Conservation (phyloP, 148 eudicot species). For the Chenopodium berlandieri region DNA sequence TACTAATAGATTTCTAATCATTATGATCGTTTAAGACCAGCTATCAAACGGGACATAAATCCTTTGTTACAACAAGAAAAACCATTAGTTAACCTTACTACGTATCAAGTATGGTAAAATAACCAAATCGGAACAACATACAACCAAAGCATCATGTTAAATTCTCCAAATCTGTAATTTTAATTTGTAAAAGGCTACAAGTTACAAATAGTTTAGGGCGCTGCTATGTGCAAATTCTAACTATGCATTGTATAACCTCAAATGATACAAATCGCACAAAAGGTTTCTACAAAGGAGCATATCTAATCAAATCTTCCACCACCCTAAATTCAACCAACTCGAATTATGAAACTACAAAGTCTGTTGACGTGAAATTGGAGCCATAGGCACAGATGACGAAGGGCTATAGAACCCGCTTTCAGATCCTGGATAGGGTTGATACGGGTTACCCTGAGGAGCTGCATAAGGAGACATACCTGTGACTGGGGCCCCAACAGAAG, state of each 20-base stretch:
- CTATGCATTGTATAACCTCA: conserved; percentile 17
- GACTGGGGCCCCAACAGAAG: conserved; percentile 39
- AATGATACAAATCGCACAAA: conserved; percentile 17
- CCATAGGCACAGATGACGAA: conserved; percentile 59
- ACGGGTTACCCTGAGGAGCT: conserved; percentile 40
- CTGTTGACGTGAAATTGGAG: conserved; percentile 56
- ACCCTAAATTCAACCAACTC: conserved; percentile 10
- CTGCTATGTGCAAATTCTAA: conserved; percentile 30
- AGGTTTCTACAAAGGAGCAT: conserved; percentile 13
- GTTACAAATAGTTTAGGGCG: conserved; percentile 28
- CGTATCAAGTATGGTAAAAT: not conserved
- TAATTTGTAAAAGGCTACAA: not conserved
- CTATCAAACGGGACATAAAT: not conserved
- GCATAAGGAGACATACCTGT: conserved; percentile 40
- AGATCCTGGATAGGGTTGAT: conserved; percentile 49
- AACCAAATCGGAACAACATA: not conserved
- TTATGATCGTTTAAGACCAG: too few species aligned
- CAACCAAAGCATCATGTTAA: conserved; percentile 8
- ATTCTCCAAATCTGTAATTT: conserved; percentile 23
- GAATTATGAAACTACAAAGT: conserved; percentile 13
- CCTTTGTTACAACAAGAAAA: not conserved
- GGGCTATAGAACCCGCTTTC: conserved; percentile 65
- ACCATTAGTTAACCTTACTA: not conserved
- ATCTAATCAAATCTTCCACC: conserved; percentile 9
- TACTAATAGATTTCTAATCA: too few species aligned